phyloP scores from a whole-genome alignment of 2,329 filamentous ascomycete genomes.

The Elsinoe australis region DNA sequence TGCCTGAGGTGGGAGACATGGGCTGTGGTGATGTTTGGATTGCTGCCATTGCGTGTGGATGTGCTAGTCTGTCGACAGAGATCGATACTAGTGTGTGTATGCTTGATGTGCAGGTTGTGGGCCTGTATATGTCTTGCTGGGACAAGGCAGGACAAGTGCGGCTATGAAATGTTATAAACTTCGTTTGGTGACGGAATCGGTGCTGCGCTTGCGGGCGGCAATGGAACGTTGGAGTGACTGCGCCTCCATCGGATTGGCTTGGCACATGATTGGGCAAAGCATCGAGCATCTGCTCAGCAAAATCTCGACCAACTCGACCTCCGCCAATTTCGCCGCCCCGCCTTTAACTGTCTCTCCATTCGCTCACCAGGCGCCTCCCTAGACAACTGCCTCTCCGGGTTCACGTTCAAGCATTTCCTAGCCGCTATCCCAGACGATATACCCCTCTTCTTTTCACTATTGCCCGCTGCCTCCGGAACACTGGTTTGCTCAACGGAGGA shows the following conservation, averaged over 20 bases:
- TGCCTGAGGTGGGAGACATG: neutral
- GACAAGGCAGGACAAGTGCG: neutral
- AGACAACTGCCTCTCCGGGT: neutral
- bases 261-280: too few species aligned
- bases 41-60: constrained; percentile 12
- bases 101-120: too few species aligned
- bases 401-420: constrained; percentile 3
- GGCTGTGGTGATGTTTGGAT: neutral
- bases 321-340: constrained; percentile 3
- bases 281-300: too few species aligned
- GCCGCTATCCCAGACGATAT: constrained; percentile 8
- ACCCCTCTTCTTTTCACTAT: neutral
- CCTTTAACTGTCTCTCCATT: neutral
- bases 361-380: constrained; percentile 4
- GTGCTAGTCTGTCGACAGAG: constrained; percentile 1
- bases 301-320: neutral
- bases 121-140: neutral
- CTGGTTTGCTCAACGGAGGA: constrained; percentile 3
- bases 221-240: neutral
- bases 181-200: neutral
- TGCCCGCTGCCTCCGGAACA: neutral
- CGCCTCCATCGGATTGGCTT: neutral
- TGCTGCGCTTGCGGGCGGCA: neutral
- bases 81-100: neutral
- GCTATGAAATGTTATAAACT: neutral